These are phyloP conservation scores for Rhizopogon rudus DNA, from an alignment of 768 basidiomycete genomes.

Conservation along the genomic window DNA sequence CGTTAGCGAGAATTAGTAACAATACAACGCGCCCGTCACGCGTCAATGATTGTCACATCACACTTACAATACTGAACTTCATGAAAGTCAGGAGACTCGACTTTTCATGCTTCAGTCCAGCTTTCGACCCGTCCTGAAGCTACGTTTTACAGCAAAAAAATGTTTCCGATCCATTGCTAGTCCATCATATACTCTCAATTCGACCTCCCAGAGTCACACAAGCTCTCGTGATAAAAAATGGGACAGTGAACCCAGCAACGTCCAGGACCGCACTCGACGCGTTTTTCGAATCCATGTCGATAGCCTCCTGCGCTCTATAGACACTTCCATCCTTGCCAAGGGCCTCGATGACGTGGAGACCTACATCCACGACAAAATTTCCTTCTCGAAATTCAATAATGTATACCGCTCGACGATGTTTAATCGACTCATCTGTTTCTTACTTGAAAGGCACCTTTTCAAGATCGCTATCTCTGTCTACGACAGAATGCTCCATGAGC, in stretches of 20 bases:
- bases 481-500: conserved; percentile 35
- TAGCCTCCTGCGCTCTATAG: conserved; percentile 20
- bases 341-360: conserved; percentile 13
- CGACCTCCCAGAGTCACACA: background rate
- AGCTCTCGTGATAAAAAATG: too few relatives aligned
- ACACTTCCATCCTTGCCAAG: conserved; percentile 20
- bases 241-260: background rate
- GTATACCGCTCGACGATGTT: conserved; percentile 27
- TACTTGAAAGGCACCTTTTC: conserved; percentile 34
- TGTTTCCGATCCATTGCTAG: background rate
- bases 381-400: conserved; percentile 22
- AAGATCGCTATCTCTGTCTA: conserved; percentile 36
- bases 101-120: background rate
- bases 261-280: background rate
- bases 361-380: conserved; percentile 19
- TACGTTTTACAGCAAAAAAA: background rate
- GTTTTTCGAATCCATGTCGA: conserved; percentile 17
- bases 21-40: background rate
- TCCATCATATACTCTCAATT: background rate
- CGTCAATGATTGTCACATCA: background rate
- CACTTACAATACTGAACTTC: background rate
- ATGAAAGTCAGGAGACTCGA: background rate
- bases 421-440: conserved; percentile 34
- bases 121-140: background rate
- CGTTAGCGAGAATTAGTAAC: too few relatives aligned